These are phyloP conservation scores for Puccinia horiana DNA, from an alignment of 1,284 basidiomycete species.

Conservation along the genomic window DNA sequence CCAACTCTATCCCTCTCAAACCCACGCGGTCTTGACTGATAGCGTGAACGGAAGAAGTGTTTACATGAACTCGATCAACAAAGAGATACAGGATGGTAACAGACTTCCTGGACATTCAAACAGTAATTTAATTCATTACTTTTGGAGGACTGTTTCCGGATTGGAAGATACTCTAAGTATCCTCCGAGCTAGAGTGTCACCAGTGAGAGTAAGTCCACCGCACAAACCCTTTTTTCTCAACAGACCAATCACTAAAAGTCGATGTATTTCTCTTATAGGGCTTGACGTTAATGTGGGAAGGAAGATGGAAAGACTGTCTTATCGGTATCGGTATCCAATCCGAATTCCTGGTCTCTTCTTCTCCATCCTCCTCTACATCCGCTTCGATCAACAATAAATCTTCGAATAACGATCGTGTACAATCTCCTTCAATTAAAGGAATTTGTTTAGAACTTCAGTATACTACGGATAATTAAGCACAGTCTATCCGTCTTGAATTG, in stretches of 20 bases:
- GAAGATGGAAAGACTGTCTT: conserved; percentile 43
- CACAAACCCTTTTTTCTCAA: neutral
- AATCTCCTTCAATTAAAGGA: conserved; percentile 15
- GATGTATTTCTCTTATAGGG: conserved; percentile 8
- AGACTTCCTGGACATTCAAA: neutral
- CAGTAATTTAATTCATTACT: conserved; percentile 18
- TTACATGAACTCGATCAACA: neutral
- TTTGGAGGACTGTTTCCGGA: conserved; percentile 31
- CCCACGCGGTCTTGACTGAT: neutral
- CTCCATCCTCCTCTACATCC: neutral
- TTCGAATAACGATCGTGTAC: neutral
- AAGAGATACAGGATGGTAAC: neutral
- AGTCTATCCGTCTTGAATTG: neutral
- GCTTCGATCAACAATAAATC: neutral
- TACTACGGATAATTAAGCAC: neutral
- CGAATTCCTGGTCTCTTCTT: conserved; percentile 37
- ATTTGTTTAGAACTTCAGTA: conserved; percentile 33
- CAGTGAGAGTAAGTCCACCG: conserved; percentile 26
- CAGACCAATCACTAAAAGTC: no score
- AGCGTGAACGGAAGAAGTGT: neutral
- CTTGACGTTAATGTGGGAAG: conserved; percentile 46
- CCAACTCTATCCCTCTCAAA: neutral
- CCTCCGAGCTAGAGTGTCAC: conserved; percentile 29
- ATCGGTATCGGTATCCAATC: conserved; percentile 39
- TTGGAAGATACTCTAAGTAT: conserved; percentile 31